Evolutionary conservation across 2,329 filamentous ascomycete genomes (phyloP).

Genomic region (Magnaporthiopsis poae): DNA sequence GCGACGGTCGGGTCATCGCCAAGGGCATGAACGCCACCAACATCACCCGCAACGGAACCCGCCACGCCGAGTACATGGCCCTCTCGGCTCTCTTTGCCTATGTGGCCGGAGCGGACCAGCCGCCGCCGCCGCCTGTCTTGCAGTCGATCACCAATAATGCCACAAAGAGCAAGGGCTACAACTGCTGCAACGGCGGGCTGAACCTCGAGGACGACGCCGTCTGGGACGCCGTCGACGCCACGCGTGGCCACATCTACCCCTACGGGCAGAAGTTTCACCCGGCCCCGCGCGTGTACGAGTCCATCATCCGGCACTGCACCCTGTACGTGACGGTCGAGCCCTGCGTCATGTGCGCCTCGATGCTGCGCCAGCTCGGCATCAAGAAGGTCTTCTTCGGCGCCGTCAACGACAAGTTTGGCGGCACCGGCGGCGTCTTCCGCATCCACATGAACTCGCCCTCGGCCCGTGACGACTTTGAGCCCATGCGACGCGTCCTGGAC

Average conservation of each 20-base stretch:
- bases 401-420: conserved; percentile 92
- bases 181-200: neutral
- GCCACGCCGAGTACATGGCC: conserved; percentile 91
- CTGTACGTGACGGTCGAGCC: conserved; percentile 97
- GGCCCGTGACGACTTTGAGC: neutral
- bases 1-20: conserved; percentile 68
- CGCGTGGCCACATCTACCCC: conserved; percentile 47
- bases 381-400: conserved; percentile 89
- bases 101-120: conserved; percentile 12
- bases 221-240: conserved; percentile 43
- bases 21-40: conserved; percentile 97
- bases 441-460: conserved; percentile 58
- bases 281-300: conserved; percentile 49
- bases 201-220: conserved; percentile 27
- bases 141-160: conserved; percentile 15
- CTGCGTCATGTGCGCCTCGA: conserved; percentile 96
- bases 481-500: conserved; percentile 1
- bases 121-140: conserved; percentile 9
- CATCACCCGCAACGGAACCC: conserved; percentile 76
- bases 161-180: conserved; percentile 7
- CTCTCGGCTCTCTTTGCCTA: conserved; percentile 49
- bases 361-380: conserved; percentile 79
- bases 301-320: conserved; percentile 59
- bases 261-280: conserved; percentile 52
- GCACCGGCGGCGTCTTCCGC: conserved; percentile 84